Evolutionary conservation across 305 asterid genomes (phyloP).

Genomic region (Nicotiana rustica): DNA sequence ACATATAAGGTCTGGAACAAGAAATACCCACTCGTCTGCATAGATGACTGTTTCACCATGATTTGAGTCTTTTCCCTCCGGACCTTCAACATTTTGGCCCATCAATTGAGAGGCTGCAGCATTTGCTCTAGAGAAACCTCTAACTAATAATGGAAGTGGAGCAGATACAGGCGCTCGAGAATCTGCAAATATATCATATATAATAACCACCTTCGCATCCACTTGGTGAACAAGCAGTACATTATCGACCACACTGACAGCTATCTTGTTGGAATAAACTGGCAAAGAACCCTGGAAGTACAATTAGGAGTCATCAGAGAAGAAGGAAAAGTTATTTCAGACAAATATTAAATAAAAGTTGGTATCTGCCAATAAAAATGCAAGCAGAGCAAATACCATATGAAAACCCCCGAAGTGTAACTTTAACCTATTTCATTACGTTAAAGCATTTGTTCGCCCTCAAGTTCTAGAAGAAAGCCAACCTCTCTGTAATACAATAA

Average conservation of each 20-base stretch:
- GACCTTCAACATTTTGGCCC: slow-evolving; percentile 49
- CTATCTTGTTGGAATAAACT: slow-evolving; percentile 75
- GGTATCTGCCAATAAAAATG: slow-evolving; percentile 20
- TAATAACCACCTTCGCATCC: slow-evolving; percentile 92
- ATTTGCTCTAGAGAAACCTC: slow-evolving; percentile 69
- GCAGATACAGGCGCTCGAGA: slow-evolving; percentile 88
- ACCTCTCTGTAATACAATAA: background rate
- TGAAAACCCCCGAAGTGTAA: background rate
- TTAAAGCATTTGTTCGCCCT: background rate
- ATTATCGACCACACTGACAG: slow-evolving; percentile 85
- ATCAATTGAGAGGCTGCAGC: slow-evolving; percentile 56
- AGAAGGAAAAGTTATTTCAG: background rate
- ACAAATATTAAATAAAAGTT: slow-evolving; percentile 6
- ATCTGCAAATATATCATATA: slow-evolving; percentile 83
- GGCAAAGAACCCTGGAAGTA: slow-evolving; percentile 88
- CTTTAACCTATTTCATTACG: background rate
- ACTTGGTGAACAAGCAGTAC: slow-evolving; percentile 94
- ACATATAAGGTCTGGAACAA: slow-evolving; percentile 87
- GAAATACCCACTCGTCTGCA: slow-evolving; percentile 87
- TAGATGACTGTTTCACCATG: slow-evolving; percentile 63
- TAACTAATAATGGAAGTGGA: slow-evolving; percentile 89
- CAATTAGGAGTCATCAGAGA: slow-evolving; percentile 34
- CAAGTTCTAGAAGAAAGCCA: slow-evolving; percentile 10
- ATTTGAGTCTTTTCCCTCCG: slow-evolving; percentile 49
- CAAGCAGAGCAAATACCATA: slow-evolving; percentile 26